These are phyloP conservation scores for Vitis labrusca DNA, from an alignment of 164 flowering plant species.

Conservation along the genomic window DNA sequence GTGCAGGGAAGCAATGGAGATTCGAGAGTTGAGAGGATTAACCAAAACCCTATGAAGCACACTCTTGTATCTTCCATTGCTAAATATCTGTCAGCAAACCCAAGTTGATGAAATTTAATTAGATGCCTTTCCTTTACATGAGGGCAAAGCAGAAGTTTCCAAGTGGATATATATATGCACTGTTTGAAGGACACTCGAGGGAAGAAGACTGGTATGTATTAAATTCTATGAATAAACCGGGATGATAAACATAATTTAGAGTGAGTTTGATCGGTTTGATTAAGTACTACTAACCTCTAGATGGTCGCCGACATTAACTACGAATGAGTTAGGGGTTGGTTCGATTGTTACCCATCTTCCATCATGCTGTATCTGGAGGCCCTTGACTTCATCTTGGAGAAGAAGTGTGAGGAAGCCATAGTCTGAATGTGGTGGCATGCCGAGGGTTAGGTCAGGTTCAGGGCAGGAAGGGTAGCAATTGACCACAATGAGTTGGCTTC, in stretches of 20 bases:
- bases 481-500: conserved; percentile 9
- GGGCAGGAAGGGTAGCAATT: conserved; percentile 9
- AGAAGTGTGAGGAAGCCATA: conserved; percentile 8
- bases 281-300: no score
- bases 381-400: conserved; percentile 10
- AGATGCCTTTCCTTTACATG: no score
- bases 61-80: conserved; percentile 72
- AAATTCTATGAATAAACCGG: no score
- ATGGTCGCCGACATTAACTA: conserved; percentile 4
- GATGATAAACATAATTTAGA: neutral
- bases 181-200: no score
- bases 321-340: neutral
- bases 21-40: conserved; percentile 36
- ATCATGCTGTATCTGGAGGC: neutral
- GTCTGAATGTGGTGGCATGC: conserved; percentile 8
- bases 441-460: conserved; percentile 6
- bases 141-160: no score
- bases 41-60: conserved; percentile 55
- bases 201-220: no score
- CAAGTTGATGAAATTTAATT: no score
- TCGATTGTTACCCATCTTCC: neutral
- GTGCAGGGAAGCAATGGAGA: conserved; percentile 60
- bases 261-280: neutral
- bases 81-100: conserved; percentile 4
- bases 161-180: no score